Evolutionary conservation across 805 yeast species (phyloP), one percentile per base, ranked within the genome.

Genomic region (Millerozyma acaciae): DNA sequence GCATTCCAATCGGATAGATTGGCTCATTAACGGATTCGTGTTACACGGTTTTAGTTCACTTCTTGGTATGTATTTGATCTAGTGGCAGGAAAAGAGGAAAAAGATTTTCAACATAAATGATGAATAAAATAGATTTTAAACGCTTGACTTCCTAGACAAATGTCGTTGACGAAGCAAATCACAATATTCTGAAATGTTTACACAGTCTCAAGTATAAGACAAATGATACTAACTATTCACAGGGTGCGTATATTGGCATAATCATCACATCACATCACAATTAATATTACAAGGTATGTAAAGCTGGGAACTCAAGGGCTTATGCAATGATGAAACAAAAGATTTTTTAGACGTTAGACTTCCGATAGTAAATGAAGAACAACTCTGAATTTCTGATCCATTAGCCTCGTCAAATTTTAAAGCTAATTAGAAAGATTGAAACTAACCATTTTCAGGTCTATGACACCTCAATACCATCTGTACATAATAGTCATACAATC

Each of bases 271-370:
- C n/a, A n/a, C n/a, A n/a, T n/a, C n/a, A n/a, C n/a, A n/a, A n/a
- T n/a, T n/a, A n/a, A n/a, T n/a, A n/a, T n/a, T n/a, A n/a, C n/a
- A n/a, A n/a, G n/a, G n/a, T n/a, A n/a, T n/a, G n/a, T n/a, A n/a
- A n/a, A n/a, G n/a, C n/a, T n/a, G 10, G 6, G 8, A 25, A 25
- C 14, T 12, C 4, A 12, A 12, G 16, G 10, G 16, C 28, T 15
- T 25, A 16, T 21, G 22, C 28, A 29, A 44, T 60, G 67, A 62
- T 62, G 68, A 58, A 43, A 34, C 24, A 43, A 54, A 47, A 54
- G 57, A 52, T 49, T 50, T 51, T 39, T 50, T 37, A 55, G 65
- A 58, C 67, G 67, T 62, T 62, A 61, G 68, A 62, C 68, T 62
- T 54, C 68, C 13, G 26, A 23, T 15, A n/a, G 7, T n/a, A n/a